phyloP scores from a whole-genome alignment of 768 basidiomycete genomes.

The Pulveroboletus sp. region DNA sequence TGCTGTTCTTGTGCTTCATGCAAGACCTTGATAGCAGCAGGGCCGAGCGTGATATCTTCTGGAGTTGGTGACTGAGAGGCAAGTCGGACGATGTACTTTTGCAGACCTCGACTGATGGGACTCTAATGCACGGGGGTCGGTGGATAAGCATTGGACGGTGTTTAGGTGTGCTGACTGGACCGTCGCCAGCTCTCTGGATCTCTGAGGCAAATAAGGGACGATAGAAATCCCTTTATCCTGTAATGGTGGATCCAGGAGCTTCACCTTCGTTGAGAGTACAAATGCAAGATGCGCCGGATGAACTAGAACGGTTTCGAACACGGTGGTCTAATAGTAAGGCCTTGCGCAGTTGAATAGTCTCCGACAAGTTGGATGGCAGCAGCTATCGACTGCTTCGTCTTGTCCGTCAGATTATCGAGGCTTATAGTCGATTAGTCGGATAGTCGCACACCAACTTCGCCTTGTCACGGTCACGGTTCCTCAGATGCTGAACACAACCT shows the following conservation, averaged over 20 bases:
- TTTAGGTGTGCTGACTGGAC: conserved; percentile 51
- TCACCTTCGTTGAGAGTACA: conserved; percentile 64
- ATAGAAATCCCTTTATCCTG: conserved; percentile 27
- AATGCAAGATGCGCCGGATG: conserved; percentile 81
- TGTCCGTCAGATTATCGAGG: conserved; percentile 78
- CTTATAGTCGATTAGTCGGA: conserved; percentile 31
- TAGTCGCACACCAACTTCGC: conserved; percentile 14
- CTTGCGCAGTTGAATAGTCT: too few relatives aligned
- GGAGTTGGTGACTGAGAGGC: conserved; percentile 85
- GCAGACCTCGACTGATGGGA: conserved; percentile 62
- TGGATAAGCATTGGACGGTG: background rate
- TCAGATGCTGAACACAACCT: conserved; percentile 63
- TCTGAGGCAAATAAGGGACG: conserved; percentile 72
- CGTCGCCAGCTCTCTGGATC: conserved; percentile 79
- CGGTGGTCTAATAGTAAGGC: background rate
- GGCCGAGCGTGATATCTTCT: conserved; percentile 65
- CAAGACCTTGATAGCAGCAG: conserved; percentile 55
- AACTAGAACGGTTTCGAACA: conserved; percentile 39
- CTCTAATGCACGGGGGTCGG: conserved; percentile 32
- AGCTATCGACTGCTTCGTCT: conserved; percentile 63
- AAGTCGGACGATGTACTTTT: conserved; percentile 73
- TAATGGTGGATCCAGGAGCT: conserved; percentile 33
- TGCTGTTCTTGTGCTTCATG: conserved; percentile 72
- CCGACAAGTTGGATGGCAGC: conserved; percentile 77
- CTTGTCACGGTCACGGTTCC: too few relatives aligned